Conservation (phyloP, 2,329 filamentous ascomycete genomes). For the Raffaelea deltoideospora region DNA sequence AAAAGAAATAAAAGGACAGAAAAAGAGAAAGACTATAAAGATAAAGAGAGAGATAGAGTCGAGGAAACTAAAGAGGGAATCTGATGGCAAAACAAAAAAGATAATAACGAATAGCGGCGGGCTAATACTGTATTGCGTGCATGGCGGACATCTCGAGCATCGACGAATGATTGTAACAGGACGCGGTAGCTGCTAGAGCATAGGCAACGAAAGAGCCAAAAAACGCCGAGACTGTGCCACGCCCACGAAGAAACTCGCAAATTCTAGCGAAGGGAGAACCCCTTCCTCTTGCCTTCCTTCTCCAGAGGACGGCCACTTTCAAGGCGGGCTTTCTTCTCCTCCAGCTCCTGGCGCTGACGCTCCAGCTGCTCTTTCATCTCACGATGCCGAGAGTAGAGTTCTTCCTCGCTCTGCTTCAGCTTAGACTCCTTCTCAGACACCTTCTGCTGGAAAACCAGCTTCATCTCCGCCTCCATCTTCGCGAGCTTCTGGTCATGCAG, state of each 20-base stretch:
- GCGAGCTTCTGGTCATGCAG: conserved; percentile 99
- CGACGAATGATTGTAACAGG: too few relatives aligned
- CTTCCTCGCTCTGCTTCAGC: conserved; percentile 97
- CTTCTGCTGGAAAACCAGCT: conserved; percentile 99
- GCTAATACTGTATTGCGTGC: conserved; percentile 36
- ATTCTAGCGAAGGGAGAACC: conserved; percentile 91
- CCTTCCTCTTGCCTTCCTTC: conserved; percentile 98
- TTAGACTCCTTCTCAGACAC: conserved; percentile 99
- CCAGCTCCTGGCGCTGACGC: conserved; percentile 81
- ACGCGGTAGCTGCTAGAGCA: too few relatives aligned
- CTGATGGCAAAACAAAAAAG: conserved; percentile 24
- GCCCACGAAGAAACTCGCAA: too few relatives aligned
- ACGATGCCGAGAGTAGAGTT: conserved; percentile 91
- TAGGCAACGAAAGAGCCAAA: neutral
- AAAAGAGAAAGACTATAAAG: conserved; percentile 8
- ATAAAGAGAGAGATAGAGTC: conserved; percentile 23
- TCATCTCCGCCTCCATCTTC: conserved; percentile 99
- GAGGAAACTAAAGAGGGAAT: conserved; percentile 23
- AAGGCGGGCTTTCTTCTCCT: conserved; percentile 94
- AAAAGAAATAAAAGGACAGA: neutral
- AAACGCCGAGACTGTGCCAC: too few relatives aligned
- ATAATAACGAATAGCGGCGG: conserved; percentile 35
- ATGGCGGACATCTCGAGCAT: conserved; percentile 37
- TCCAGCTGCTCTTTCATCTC: conserved; percentile 99
- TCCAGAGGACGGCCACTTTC: conserved; percentile 92